Evolutionary conservation across 345 rosid species (phyloP).

Genomic region (Heritiera littoralis): DNA sequence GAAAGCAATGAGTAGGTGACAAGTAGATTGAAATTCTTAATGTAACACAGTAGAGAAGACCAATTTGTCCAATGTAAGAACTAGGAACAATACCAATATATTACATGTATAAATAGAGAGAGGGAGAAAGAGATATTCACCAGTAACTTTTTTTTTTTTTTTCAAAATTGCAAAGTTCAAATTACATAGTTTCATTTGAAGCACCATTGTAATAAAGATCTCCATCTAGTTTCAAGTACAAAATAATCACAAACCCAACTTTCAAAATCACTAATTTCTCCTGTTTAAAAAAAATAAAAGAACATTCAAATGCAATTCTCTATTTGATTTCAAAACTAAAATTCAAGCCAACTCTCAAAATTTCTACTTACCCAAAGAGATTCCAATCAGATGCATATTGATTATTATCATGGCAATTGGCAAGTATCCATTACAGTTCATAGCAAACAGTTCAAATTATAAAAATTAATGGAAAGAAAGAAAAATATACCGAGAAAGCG

Average conservation of each 20-base stretch:
- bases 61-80: not conserved
- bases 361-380: not conserved
- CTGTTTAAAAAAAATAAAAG: too few relatives aligned
- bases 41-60: not conserved
- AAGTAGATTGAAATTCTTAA: not conserved
- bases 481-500: constrained; percentile 50
- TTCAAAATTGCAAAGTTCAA: not conserved
- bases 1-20: not conserved
- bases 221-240: not conserved
- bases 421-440: not conserved
- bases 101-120: not conserved
- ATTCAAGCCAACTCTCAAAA: not conserved
- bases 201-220: not conserved
- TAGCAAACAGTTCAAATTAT: not conserved
- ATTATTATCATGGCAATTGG: not conserved
- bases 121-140: too few relatives aligned
- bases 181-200: not conserved
- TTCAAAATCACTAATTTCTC: not conserved
- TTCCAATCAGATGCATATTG: not conserved
- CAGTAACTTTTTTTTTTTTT: not conserved
- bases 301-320: not conserved
- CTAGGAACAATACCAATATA: not conserved
- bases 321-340: not conserved
- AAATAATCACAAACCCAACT: not conserved
- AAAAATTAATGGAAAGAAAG: constrained; percentile 2